Percentiles rank a stretch among this genome's conserved stretches.
Conservation (phyloP, 2,329 filamentous ascomycete genomes). For the Leptographium galeiforme region DNA sequence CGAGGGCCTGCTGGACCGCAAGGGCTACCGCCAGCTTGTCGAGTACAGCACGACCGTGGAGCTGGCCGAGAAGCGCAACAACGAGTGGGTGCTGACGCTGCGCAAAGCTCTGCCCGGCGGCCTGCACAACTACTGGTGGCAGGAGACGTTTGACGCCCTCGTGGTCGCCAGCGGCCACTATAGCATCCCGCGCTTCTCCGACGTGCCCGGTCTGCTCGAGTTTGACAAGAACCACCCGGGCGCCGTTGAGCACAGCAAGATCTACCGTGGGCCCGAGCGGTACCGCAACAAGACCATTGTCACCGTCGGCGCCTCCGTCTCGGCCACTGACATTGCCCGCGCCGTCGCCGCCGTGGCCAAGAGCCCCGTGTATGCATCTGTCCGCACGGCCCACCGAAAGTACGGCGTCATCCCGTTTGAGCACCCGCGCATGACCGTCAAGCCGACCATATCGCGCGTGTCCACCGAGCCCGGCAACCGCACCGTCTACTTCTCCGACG, state of each 20-base stretch:
- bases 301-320: conserved; percentile 37
- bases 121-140: background rate
- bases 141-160: background rate
- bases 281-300: conserved; percentile 27
- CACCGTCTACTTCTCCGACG: conserved; percentile 32
- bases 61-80: background rate
- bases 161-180: conserved; percentile 32
- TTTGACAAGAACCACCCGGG: conserved; percentile 41
- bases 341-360: conserved; percentile 23
- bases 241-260: conserved; percentile 53
- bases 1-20: background rate
- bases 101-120: background rate
- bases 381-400: conserved; percentile 24
- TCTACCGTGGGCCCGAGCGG: conserved; percentile 48
- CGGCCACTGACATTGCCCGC: conserved; percentile 26
- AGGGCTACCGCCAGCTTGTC: background rate
- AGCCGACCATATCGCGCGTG: conserved; percentile 37
- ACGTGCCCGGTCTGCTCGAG: conserved; percentile 41
- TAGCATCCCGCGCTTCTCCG: conserved; percentile 46
- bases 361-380: conserved; percentile 13
- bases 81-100: background rate
- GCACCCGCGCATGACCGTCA: conserved; percentile 34
- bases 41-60: background rate
- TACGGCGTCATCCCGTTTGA: conserved; percentile 45
- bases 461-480: conserved; percentile 14